These are phyloP conservation scores for Fagopyrum esculentum DNA, from an alignment of 148 eudicot species.

Conservation along the genomic window DNA sequence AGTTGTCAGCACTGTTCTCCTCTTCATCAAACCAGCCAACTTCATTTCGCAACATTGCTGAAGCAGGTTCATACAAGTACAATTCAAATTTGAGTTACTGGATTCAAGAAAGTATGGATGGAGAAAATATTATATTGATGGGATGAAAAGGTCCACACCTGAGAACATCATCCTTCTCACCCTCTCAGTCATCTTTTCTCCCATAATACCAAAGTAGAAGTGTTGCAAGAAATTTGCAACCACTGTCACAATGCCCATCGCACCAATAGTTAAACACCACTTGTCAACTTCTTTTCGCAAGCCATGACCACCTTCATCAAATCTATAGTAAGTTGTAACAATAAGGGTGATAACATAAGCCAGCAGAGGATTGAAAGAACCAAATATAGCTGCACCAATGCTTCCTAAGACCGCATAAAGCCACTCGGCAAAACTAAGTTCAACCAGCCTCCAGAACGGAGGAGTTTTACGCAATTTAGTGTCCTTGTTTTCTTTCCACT, in stretches of 20 bases:
- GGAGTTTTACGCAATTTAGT: constrained; percentile 42
- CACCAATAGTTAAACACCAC: constrained; percentile 92
- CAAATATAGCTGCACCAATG: constrained; percentile 95
- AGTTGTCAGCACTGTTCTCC: constrained; percentile 90
- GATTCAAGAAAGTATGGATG: too few species aligned
- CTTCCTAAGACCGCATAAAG: constrained; percentile 96
- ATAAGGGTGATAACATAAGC: constrained; percentile 88
- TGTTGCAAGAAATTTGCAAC: constrained; percentile 97
- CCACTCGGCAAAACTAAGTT: constrained; percentile 98
- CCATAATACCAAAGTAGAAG: constrained; percentile 98
- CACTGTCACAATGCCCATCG: constrained; percentile 95
- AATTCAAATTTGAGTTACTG: too few species aligned
- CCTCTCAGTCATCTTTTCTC: constrained; percentile 98
- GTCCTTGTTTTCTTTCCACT: constrained; percentile 35
- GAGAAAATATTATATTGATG: constrained; percentile 1
- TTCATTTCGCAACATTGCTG: constrained; percentile 98
- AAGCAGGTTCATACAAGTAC: constrained; percentile 9
- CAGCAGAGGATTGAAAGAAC: constrained; percentile 94
- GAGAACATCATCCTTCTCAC: constrained; percentile 99
- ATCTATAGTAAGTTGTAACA: constrained; percentile 67
- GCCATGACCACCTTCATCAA: constrained; percentile 36
- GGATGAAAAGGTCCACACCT: constrained; percentile 33
- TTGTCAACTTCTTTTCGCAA: constrained; percentile 65
- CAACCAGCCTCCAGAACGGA: constrained; percentile 91
- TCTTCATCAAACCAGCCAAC: constrained; percentile 99